Percentiles rank a stretch among this genome's conserved stretches.
These are phyloP conservation scores for Stereocaulon alpinum DNA, from an alignment of 495 filamentous ascomycete species.

Conservation along the genomic window DNA sequence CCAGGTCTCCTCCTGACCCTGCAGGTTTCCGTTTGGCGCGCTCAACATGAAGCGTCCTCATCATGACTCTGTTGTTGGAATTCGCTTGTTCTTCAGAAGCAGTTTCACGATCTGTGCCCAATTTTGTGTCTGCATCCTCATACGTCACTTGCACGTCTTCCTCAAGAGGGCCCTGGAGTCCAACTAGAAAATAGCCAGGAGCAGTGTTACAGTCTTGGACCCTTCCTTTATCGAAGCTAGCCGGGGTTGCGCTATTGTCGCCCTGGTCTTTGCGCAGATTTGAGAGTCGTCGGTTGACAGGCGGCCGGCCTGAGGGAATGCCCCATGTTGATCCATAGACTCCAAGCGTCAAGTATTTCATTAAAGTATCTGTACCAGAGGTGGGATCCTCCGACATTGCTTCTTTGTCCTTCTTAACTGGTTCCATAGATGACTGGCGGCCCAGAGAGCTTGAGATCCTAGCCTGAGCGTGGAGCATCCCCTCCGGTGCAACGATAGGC, in stretches of 20 bases:
- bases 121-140: conserved; percentile 14
- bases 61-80: conserved; percentile 35
- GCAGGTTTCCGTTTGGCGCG: conserved; percentile 15
- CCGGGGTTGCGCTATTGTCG: background rate
- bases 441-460: background rate
- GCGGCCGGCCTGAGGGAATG: conserved; percentile 28
- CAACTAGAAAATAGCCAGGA: conserved; percentile 59
- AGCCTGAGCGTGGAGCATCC: background rate
- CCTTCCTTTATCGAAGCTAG: background rate
- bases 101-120: conserved; percentile 12
- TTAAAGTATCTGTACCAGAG: conserved; percentile 37
- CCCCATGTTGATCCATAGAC: conserved; percentile 50
- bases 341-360: conserved; percentile 52
- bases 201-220: background rate
- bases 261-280: conserved; percentile 20
- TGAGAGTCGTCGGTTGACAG: conserved; percentile 22
- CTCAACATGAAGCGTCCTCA: conserved; percentile 42
- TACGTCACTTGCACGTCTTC: conserved; percentile 28
- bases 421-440: background rate
- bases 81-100: conserved; percentile 19
- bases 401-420: background rate
- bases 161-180: conserved; percentile 53
- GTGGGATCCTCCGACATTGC: background rate
- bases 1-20: background rate
- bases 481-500: conserved; percentile 12